These are phyloP conservation scores for Pleurostoma richardsiae DNA, from an alignment of 2,329 filamentous ascomycete species.

Conservation along the genomic window DNA sequence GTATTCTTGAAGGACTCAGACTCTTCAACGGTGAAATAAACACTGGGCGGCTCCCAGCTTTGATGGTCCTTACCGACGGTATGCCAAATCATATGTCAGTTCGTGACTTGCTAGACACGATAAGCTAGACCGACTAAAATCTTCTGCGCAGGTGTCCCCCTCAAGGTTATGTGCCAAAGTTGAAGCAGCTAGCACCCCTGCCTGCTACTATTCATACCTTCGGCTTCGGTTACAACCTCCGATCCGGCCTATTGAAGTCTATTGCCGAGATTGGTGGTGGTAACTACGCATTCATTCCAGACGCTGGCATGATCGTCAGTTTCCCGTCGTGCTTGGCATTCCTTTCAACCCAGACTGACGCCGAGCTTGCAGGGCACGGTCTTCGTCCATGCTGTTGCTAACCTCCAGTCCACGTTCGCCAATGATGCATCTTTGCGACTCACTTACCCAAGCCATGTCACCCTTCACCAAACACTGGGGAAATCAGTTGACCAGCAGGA, in stretches of 20 bases:
- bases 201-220: conserved; percentile 47
- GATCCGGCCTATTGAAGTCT: conserved; percentile 51
- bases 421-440: conserved; percentile 38
- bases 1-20: conserved; percentile 43
- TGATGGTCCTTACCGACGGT: conserved; percentile 52
- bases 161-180: conserved; percentile 49
- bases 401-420: conserved; percentile 54
- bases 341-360: no score
- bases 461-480: conserved; percentile 33
- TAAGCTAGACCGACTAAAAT: background rate
- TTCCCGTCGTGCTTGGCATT: conserved; percentile 13
- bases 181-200: conserved; percentile 33
- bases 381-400: conserved; percentile 57
- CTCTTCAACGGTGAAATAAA: conserved; percentile 32
- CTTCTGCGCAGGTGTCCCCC: conserved; percentile 31
- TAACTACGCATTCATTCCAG: conserved; percentile 57
- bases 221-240: conserved; percentile 45
- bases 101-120: background rate
- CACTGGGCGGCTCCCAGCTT: conserved; percentile 36
- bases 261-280: conserved; percentile 53
- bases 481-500: conserved; percentile 28
- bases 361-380: conserved; percentile 34
- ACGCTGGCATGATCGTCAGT: conserved; percentile 51
- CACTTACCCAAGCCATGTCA: conserved; percentile 26
- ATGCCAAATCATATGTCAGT: conserved; percentile 46